A percentile compares a stretch with the other conserved stretches of the same genome.
phyloP scores from a whole-genome alignment of 163 green algal species.

The Trebouxiophyceae sp. region DNA sequence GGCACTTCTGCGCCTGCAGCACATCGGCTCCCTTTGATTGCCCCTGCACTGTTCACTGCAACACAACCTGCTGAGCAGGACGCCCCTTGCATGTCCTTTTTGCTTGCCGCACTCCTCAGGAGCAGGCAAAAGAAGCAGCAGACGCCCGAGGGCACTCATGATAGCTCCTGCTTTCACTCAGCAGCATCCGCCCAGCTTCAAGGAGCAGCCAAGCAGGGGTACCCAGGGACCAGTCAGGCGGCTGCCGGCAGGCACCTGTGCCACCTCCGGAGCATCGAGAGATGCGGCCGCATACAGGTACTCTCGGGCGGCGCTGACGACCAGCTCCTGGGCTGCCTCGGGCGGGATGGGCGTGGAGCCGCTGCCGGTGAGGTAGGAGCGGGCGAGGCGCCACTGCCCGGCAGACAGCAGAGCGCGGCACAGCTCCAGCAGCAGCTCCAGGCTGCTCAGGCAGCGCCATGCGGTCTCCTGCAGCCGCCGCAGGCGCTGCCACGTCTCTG shows the following conservation, averaged over 20 bases:
- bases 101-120: too few relatives aligned
- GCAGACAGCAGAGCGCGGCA: constrained; percentile 18
- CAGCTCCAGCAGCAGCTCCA: constrained; percentile 18
- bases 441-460: background rate
- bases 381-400: constrained; percentile 17
- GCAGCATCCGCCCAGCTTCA: background rate
- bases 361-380: constrained; percentile 8
- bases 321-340: constrained; percentile 18
- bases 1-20: constrained; percentile 5
- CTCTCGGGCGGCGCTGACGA: constrained; percentile 20
- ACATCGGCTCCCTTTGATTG: background rate
- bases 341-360: constrained; percentile 2
- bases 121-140: too few relatives aligned
- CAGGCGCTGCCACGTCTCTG: constrained; percentile 24
- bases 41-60: background rate
- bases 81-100: background rate
- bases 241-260: background rate
- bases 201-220: background rate
- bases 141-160: background rate
- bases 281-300: constrained; percentile 11
- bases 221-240: background rate
- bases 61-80: background rate
- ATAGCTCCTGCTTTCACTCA: background rate
- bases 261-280: background rate
- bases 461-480: constrained; percentile 12